Base-by-base conservation (phyloP, 208 protist genomes). In the Acanthamoeba lenticulata region DNA sequence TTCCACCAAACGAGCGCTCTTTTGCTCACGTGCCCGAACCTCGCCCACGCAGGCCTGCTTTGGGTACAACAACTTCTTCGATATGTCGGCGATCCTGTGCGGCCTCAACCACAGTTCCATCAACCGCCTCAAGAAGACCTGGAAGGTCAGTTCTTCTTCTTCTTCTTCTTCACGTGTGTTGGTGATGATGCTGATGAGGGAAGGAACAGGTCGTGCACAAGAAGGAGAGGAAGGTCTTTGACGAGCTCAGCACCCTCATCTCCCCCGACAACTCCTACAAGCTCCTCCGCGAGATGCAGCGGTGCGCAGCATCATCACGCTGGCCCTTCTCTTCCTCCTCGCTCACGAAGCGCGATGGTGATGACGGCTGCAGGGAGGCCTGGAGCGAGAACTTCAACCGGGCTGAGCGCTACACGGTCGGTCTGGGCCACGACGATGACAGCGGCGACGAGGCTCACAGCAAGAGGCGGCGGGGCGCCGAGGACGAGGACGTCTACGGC, bases 41-140 rank as follows among this genome's bases (percentile, higher is more conserved):
- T 34, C n/a, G 15, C 6, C 24, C 15, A 29, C 2, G 29, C 38
- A 92, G 86, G 60, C 40, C 4, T 92, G 86, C 55, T 72, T 72
- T 69, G 52, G 42, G n/a, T 69, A 72, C 86, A 92, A 92, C 86
- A 92, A 92, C 29, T 92, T 92, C n/a, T 92, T 92, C 60, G 86
- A 92, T 36, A 92, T 92, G 86, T 92, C 86, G 24, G 86, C 86
- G 13, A 92, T 92, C 32, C 45, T 92, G 13, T 92, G 45, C n/a
- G 86, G 86, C 6, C 45, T 92, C 27, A 92, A 92, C 34, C 52
- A 92, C 40, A 52, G 38, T 9, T 65, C 86, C 86, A 92, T 92
- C 55, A 72, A 27, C 34, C 45, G 86, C 11, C 27, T 92, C 15
- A 72, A 62, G 52, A 65, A 47, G 38, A 92, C 86, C 6, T 92